Base-by-base conservation (phyloP, 352 stramenopile species). In the Phytophthora nicotianae region DNA sequence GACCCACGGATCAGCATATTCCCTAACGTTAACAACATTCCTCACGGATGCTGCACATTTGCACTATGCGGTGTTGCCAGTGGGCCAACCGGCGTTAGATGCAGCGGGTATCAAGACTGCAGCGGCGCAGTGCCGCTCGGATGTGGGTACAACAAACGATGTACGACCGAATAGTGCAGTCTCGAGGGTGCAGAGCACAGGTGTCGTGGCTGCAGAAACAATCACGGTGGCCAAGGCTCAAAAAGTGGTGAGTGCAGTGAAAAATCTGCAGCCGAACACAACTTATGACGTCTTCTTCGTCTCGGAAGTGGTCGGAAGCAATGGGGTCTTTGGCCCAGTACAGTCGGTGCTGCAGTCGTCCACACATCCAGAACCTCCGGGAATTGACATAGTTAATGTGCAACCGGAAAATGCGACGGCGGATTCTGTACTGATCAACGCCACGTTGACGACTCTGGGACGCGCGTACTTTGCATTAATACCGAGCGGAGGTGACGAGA, bases 231-330 rank as follows among this genome's bases (percentile, higher is more conserved):
- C 68, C 0, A 68, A 57, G 21, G 79, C 83, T 5, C 74, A 89
- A 41, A 88, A 89, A 21, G 48, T 91, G 2, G 80, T 84, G 52
- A 75, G 65, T 19, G 27, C 62, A 2, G 67, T 93, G 1, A 21
- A 68, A 6, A 68, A 76, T 0, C 58, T 95, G 11, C 19, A 46
- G 9, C 20, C 81, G 0, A 92, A 93, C 48, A 83, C 70, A 20
- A 91, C 72, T 70, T 95, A 92, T 66, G 84, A 93, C 35, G 83
- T 93, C 58, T 92, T 88, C 70, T 88, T 95, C 64, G 84, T 95
- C 8, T 75, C 79, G 11, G 83, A 95, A 42, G 86, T 91, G 17
- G 74, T 76, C 10, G 75, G 76, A 29, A 95, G 86, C 63, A 93
- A 95, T 41, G 86, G 83, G 3, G 83, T 95, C 9, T 95, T 86